Conservation (phyloP, 352 stramenopile species). For the Phytophthora uliginosa region DNA sequence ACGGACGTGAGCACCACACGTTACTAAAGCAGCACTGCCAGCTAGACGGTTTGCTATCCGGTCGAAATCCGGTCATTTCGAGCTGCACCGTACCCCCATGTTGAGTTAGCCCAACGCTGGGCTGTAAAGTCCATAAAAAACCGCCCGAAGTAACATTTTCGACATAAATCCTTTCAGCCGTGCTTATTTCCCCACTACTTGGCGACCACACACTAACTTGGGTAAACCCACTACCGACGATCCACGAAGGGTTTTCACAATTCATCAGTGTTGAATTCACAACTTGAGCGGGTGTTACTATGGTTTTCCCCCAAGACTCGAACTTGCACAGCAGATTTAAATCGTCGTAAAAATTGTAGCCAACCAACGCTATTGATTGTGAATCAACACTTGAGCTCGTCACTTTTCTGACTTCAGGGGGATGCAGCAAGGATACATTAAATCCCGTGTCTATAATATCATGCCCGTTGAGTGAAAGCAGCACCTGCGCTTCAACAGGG, state of each 20-base stretch:
- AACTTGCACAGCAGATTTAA: conserved; percentile 53
- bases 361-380: conserved; percentile 33
- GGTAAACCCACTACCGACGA: conserved; percentile 16
- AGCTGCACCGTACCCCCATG: conserved; percentile 22
- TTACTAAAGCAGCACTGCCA: conserved; percentile 56
- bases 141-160: conserved; percentile 1
- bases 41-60: neutral
- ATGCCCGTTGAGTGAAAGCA: conserved; percentile 27
- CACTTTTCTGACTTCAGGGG: conserved; percentile 37
- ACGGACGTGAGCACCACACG: conserved; percentile 29
- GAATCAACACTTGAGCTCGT: neutral
- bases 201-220: conserved; percentile 45
- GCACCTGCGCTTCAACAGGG: conserved; percentile 30
- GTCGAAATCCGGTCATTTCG: conserved; percentile 4
- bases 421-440: conserved; percentile 47
- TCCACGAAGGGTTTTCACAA: conserved; percentile 41
- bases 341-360: conserved; percentile 52
- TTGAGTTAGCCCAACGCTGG: conserved; percentile 26
- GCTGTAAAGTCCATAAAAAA: conserved; percentile 37
- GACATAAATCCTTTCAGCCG: conserved; percentile 9
- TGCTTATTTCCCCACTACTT: conserved; percentile 25
- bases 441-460: conserved; percentile 40
- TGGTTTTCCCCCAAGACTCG: conserved; percentile 24
- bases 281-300: conserved; percentile 34
- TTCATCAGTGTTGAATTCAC: conserved; percentile 48